Percentiles rank a stretch among this genome's conserved stretches.
These are phyloP conservation scores for Guillardia theta DNA, from an alignment of 78 protist genomes.

Conservation along the genomic window DNA sequence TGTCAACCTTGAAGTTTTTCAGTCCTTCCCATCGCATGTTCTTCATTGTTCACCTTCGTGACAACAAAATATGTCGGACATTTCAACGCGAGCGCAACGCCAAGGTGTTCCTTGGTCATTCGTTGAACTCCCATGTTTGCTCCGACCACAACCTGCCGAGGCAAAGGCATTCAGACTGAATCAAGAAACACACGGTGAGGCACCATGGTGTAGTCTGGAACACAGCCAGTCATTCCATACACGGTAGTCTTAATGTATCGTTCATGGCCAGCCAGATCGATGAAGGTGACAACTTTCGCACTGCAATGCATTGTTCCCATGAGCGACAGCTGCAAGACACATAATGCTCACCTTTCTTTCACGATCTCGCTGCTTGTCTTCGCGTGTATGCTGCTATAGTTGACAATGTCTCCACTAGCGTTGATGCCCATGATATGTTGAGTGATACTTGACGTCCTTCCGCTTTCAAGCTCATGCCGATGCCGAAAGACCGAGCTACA, in stretches of 20 bases:
- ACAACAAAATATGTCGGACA: constrained; percentile 82
- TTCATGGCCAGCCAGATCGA: constrained; percentile 92
- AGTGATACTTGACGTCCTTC: constrained; percentile 81
- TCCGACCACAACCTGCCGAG: constrained; percentile 60
- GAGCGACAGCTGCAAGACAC: neutral
- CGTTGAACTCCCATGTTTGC: constrained; percentile 76
- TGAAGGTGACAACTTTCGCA: constrained; percentile 52
- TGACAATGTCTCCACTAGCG: constrained; percentile 68
- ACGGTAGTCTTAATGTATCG: constrained; percentile 91
- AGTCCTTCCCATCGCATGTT: neutral
- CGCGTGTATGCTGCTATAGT: neutral
- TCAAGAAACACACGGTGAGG: neutral
- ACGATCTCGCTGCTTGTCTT: constrained; percentile 1
- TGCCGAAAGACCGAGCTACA: constrained; percentile 81
- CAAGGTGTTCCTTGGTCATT: constrained; percentile 88
- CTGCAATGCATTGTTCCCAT: neutral
- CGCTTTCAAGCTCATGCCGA: constrained; percentile 71
- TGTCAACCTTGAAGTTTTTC: neutral
- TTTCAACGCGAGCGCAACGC: constrained; percentile 83
- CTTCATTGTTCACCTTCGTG: constrained; percentile 67
- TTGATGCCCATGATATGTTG: constrained; percentile 84
- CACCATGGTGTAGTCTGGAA: constrained; percentile 7
- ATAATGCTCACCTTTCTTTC: neutral
- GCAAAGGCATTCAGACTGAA: neutral
- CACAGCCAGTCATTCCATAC: constrained; percentile 86